Percentiles rank a stretch among this genome's conserved stretches.
These are phyloP conservation scores for Gnomoniopsis sp. DNA, from an alignment of 2,329 filamentous ascomycete species.

Conservation along the genomic window DNA sequence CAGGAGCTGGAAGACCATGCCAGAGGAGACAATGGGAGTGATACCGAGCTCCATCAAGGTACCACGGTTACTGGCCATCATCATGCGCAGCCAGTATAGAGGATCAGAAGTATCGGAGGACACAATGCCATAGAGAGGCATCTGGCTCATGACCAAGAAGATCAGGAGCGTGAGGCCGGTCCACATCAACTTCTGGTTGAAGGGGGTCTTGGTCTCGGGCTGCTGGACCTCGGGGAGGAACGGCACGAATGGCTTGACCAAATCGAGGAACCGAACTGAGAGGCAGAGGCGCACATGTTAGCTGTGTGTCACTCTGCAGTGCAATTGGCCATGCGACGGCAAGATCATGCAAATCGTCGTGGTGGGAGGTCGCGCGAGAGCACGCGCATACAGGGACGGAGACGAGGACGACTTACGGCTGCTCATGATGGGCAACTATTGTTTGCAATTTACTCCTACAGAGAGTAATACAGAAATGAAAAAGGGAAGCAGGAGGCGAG, in stretches of 20 bases:
- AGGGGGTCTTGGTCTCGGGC: conserved; percentile 96
- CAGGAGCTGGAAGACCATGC: conserved; percentile 99
- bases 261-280: conserved; percentile 95
- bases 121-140: conserved; percentile 98
- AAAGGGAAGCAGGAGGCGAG: conserved; percentile 30
- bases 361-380: conserved; percentile 1
- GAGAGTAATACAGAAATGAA: conserved; percentile 21
- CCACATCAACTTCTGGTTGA: conserved; percentile 99
- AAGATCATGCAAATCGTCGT: conserved; percentile 4
- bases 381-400: background rate
- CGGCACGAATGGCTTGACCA: conserved; percentile 99
- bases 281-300: conserved; percentile 20
- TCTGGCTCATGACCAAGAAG: conserved; percentile 99
- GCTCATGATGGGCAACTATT: conserved; percentile 46
- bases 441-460: conserved; percentile 18
- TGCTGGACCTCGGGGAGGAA: conserved; percentile 99
- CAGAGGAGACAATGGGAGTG: conserved; percentile 97
- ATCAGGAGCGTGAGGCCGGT: conserved; percentile 91
- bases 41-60: conserved; percentile 96
- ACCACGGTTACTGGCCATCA: conserved; percentile 97
- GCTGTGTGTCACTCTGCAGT: conserved; percentile 6
- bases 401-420: conserved; percentile 43
- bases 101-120: conserved; percentile 98
- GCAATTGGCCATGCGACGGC: conserved; percentile 4
- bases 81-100: conserved; percentile 99